Conservation (phyloP, 2,329 filamentous ascomycete genomes). For the Ophiosphaerella narmari region DNA sequence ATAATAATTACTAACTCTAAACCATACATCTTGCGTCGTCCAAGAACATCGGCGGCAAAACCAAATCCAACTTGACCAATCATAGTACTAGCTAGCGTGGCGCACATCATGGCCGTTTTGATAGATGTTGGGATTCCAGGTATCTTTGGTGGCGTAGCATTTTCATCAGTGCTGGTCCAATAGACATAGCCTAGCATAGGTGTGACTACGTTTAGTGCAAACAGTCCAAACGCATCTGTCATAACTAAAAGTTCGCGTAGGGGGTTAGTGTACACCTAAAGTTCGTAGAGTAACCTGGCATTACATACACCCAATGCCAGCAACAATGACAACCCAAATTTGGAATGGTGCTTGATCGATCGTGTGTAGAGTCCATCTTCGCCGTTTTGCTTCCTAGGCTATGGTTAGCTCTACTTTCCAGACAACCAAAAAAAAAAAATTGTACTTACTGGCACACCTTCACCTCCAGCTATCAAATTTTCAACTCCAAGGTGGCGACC, state of each 20-base stretch:
- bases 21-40: slow-evolving; percentile 48
- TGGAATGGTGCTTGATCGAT: slow-evolving; percentile 42
- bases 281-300: no score
- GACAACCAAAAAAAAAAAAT: not conserved
- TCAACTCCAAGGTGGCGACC: slow-evolving; percentile 36
- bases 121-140: slow-evolving; percentile 34
- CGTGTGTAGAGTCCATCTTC: slow-evolving; percentile 40
- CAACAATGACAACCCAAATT: slow-evolving; percentile 45
- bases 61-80: slow-evolving; percentile 47
- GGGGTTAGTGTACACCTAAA: no score
- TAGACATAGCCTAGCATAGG: slow-evolving; percentile 49
- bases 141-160: slow-evolving; percentile 10
- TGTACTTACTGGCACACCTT: slow-evolving; percentile 34
- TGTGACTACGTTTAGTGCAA: slow-evolving; percentile 47
- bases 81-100: slow-evolving; percentile 47
- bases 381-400: slow-evolving; percentile 29
- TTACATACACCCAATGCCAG: slow-evolving; percentile 39
- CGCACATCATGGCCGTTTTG: slow-evolving; percentile 46
- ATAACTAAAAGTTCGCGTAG: slow-evolving; percentile 20
- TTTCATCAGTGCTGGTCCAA: slow-evolving; percentile 32
- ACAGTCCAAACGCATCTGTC: slow-evolving; percentile 48
- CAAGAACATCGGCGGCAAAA: slow-evolving; percentile 43
- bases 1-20: slow-evolving; percentile 49
- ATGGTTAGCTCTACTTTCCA: slow-evolving; percentile 3
- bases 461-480: slow-evolving; percentile 38